phyloP scores from a whole-genome alignment of 768 basidiomycete genomes.

The Pleurotus citrinopileatus region DNA sequence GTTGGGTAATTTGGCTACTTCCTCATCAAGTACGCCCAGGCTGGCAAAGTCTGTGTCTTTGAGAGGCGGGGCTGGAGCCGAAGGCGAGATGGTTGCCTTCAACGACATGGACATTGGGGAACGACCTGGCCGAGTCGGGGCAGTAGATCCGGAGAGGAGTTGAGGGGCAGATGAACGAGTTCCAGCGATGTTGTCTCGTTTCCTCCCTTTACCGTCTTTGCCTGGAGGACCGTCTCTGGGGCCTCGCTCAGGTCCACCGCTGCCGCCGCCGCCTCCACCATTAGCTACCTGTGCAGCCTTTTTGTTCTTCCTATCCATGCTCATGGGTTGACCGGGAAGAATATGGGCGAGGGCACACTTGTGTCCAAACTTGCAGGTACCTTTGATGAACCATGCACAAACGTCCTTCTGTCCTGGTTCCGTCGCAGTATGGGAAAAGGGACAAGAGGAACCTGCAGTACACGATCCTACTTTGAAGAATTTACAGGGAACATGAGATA shows the following conservation, averaged over 20 bases:
- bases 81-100: constrained; percentile 71
- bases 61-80: constrained; percentile 75
- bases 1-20: constrained; percentile 36
- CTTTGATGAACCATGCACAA: constrained; percentile 92
- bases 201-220: constrained; percentile 27
- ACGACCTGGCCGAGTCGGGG: constrained; percentile 61
- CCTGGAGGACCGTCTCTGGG: constrained; percentile 24
- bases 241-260: constrained; percentile 28
- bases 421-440: constrained; percentile 80
- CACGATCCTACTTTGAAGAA: constrained; percentile 95
- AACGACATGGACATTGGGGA: constrained; percentile 65
- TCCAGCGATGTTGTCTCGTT: constrained; percentile 32
- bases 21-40: constrained; percentile 64
- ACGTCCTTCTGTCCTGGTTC: constrained; percentile 83
- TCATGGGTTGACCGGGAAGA: constrained; percentile 89
- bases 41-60: constrained; percentile 74
- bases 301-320: constrained; percentile 98
- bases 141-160: constrained; percentile 58
- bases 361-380: constrained; percentile 70
- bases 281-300: constrained; percentile 76
- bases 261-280: constrained; percentile 31
- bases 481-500: constrained; percentile 96
- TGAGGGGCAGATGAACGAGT: constrained; percentile 27
- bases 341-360: constrained; percentile 95
- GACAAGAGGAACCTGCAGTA: constrained; percentile 90